A percentile compares a stretch with the other conserved stretches of the same genome.
Conservation (phyloP, 257 asterid genomes). For the Verbena officinalis region DNA sequence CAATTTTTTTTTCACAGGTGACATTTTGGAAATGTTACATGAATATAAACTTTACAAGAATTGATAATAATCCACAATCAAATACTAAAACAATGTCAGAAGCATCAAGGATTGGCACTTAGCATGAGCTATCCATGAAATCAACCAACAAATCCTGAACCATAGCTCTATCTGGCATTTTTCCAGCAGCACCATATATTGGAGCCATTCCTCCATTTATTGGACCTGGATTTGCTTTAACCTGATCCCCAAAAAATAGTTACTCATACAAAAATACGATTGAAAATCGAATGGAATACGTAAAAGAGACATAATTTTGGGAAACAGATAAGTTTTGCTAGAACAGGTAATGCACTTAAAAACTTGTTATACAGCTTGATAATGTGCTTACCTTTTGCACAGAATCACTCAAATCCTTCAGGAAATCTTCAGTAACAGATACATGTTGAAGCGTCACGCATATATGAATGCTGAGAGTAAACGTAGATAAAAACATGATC, state of each 20-base stretch:
- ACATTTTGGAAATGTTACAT: constrained; percentile 18
- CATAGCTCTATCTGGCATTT: constrained; percentile 94
- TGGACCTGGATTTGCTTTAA: constrained; percentile 93
- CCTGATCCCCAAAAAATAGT: constrained; percentile 47
- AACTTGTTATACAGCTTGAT: too few relatives aligned
- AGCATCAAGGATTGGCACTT: constrained; percentile 26
- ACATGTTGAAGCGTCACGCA: constrained; percentile 98
- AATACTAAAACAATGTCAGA: background rate
- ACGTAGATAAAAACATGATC: background rate
- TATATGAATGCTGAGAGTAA: constrained; percentile 76
- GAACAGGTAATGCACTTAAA: background rate
- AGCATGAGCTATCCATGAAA: constrained; percentile 86
- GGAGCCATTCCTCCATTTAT: constrained; percentile 93
- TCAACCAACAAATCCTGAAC: constrained; percentile 89
- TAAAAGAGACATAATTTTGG: too few relatives aligned
- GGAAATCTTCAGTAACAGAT: constrained; percentile 62
- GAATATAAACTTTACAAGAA: constrained; percentile 14
- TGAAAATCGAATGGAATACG: too few relatives aligned
- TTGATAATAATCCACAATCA: background rate
- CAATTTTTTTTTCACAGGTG: background rate
- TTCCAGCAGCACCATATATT: constrained; percentile 97
- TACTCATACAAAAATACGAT: too few relatives aligned
- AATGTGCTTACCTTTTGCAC: constrained; percentile 66
- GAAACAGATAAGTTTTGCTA: background rate
- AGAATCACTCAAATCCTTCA: constrained; percentile 74